Evolutionary conservation across 768 basidiomycete genomes (phyloP), one percentile per base, ranked within the genome.

Genomic region (Galerina sulciceps): DNA sequence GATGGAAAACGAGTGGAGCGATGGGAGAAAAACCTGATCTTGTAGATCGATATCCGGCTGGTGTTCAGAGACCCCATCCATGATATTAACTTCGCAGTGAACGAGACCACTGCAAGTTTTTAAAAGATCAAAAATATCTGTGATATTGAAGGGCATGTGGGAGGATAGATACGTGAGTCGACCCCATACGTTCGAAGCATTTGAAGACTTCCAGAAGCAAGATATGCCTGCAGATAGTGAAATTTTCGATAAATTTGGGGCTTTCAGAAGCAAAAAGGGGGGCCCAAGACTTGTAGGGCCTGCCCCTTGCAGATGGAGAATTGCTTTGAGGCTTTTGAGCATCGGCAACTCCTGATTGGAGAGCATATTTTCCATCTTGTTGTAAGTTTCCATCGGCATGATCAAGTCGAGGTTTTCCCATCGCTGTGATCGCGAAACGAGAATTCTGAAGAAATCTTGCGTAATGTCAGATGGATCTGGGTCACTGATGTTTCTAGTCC

Each of bases 391-490:
- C 9, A 55, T 34, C 2, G 57, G 53, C 48, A 56, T 56, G 20
- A 36, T 51, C 1, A 62, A 22, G 34, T 62, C 61, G 18, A 62
- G 34, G 22, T 52, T 48, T n/a, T 41, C 38, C 48, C 57, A 56
- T 5, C 61, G 53, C 18, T 51, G 23, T 10, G 49, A 22, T 20
- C 35, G 44, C 6, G 42, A n/a, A 6, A 44, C 50, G 40, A 56
- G 34, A 44, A 37, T 18, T 35, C 23, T 37, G 18, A 62, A 50
- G 26, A 57, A 48, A 26, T 42, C 31, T 4, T 17, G 22, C 10
- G 55, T 57, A 6, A 34, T 36, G 1, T 26, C 40, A 6, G 14
- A 13, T 42, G 8, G 14, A n/a, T 34, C 38, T 42, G 22, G 4
- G 2, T 48, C 36, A n/a, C 42, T 34, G 15, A 41, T 46, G 20